Percentiles rank a stretch among this genome's conserved stretches.
These are phyloP conservation scores for Taxawa tesnikishii DNA, from an alignment of 2,329 filamentous ascomycete genomes.

Conservation along the genomic window DNA sequence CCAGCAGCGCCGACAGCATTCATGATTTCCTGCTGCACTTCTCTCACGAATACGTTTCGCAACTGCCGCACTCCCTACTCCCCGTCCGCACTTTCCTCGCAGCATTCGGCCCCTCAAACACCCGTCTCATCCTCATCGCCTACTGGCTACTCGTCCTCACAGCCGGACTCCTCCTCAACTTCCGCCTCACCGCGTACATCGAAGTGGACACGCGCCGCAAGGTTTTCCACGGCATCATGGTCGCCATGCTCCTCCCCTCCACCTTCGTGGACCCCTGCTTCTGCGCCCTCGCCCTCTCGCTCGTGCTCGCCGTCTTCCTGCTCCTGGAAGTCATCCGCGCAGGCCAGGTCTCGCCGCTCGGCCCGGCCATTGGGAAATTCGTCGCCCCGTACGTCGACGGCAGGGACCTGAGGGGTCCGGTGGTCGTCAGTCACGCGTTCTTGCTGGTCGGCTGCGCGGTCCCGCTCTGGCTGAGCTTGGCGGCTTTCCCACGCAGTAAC, in stretches of 20 bases:
- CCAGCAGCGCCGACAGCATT: conserved; percentile 40
- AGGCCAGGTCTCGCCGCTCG: conserved; percentile 81
- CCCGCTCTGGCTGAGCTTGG: conserved; percentile 79
- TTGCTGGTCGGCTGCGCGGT: conserved; percentile 90
- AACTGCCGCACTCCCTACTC: conserved; percentile 44
- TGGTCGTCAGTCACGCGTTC: conserved; percentile 94
- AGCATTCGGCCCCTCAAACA: conserved; percentile 63
- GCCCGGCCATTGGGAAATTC: conserved; percentile 73
- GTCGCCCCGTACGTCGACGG: conserved; percentile 91
- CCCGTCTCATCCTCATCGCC: conserved; percentile 59
- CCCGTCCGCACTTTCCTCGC: conserved; percentile 47
- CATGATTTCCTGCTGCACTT: neutral
- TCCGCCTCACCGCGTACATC: conserved; percentile 65
- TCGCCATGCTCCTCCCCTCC: conserved; percentile 82
- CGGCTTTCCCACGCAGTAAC: conserved; percentile 51
- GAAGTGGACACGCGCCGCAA: conserved; percentile 95
- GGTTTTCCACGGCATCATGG: conserved; percentile 98
- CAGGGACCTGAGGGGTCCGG: conserved; percentile 79
- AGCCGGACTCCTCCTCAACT: conserved; percentile 61
- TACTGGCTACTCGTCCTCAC: conserved; percentile 65
- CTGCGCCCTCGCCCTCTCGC: conserved; percentile 62
- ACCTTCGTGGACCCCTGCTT: conserved; percentile 80
- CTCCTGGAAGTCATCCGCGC: conserved; percentile 82
- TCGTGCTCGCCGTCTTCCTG: conserved; percentile 75
- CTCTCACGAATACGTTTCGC: conserved; percentile 58